Conservation (phyloP, 441 rosid genomes). For the Gossypium gossypioides region DNA sequence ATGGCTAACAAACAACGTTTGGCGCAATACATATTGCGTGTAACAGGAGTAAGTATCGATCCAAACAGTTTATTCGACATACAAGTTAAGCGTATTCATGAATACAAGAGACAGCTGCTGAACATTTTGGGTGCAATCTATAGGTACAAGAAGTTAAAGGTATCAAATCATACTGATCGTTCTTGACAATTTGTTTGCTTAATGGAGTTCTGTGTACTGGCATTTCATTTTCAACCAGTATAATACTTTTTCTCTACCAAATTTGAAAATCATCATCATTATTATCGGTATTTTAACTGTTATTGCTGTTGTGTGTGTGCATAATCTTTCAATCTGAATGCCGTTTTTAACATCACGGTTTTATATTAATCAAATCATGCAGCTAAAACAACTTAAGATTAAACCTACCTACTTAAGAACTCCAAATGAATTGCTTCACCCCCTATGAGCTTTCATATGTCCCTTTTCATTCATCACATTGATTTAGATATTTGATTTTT, state of each 20-base stretch:
- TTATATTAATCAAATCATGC: neutral
- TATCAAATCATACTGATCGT: conserved; percentile 18
- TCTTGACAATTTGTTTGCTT: neutral
- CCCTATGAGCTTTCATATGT: neutral
- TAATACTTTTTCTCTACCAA: neutral
- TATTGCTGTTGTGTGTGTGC: neutral
- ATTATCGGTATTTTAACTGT: neutral
- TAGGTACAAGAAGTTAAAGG: conserved; percentile 90
- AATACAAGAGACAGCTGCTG: conserved; percentile 91
- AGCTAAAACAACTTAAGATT: neutral
- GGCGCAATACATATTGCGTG: conserved; percentile 61
- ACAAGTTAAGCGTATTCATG: conserved; percentile 97
- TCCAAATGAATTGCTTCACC: neutral
- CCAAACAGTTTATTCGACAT: conserved; percentile 83
- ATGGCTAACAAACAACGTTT: conserved; percentile 78
- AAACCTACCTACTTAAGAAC: neutral
- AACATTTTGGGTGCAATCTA: conserved; percentile 83
- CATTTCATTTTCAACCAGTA: neutral
- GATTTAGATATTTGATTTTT: neutral
- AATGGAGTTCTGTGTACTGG: neutral
- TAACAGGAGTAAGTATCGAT: conserved; percentile 74
- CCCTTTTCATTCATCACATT: neutral
- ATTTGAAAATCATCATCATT: neutral
- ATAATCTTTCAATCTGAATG: neutral
- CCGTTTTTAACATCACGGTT: neutral